Conservation (phyloP, 768 basidiomycete genomes). For the Russula earlei region DNA sequence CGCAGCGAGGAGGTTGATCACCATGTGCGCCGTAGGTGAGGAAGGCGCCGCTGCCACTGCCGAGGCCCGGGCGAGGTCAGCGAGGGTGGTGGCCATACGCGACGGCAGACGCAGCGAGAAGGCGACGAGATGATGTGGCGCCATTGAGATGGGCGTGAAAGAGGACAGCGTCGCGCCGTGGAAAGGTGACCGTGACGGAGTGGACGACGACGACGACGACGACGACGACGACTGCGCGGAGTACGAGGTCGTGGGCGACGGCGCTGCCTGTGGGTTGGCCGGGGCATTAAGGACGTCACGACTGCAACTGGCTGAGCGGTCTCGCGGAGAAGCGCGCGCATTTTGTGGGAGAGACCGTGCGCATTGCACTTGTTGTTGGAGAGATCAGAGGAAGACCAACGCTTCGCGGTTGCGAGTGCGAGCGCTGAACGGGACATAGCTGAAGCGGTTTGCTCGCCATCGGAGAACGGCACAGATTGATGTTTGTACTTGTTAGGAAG, state of each 20-base stretch:
- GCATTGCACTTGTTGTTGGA: neutral
- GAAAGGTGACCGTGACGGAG: constrained; percentile 27
- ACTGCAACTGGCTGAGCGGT: constrained; percentile 83
- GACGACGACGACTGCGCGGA: neutral
- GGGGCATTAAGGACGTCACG: constrained; percentile 61
- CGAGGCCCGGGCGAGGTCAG: constrained; percentile 23
- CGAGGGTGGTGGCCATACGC: constrained; percentile 62
- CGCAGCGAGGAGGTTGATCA: constrained; percentile 73
- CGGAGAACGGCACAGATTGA: neutral
- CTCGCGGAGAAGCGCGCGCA: constrained; percentile 58
- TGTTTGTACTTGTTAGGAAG: neutral
- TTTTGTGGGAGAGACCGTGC: constrained; percentile 4
- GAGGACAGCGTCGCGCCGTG: constrained; percentile 94
- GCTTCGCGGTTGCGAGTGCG: neutral
- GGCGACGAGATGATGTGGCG: constrained; percentile 78
- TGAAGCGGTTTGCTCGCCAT: too few species aligned
- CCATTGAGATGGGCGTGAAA: constrained; percentile 84
- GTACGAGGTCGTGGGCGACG: neutral
- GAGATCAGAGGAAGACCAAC: neutral
- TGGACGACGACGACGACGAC: neutral
- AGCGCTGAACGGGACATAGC: neutral
- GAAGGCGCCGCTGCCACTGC: constrained; percentile 2
- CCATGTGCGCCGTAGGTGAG: constrained; percentile 40
- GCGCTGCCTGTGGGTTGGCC: neutral
- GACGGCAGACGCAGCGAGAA: constrained; percentile 89